These are phyloP conservation scores for Tremella mesenterica DNA, from an alignment of 768 basidiomycete genomes.

Conservation along the genomic window DNA sequence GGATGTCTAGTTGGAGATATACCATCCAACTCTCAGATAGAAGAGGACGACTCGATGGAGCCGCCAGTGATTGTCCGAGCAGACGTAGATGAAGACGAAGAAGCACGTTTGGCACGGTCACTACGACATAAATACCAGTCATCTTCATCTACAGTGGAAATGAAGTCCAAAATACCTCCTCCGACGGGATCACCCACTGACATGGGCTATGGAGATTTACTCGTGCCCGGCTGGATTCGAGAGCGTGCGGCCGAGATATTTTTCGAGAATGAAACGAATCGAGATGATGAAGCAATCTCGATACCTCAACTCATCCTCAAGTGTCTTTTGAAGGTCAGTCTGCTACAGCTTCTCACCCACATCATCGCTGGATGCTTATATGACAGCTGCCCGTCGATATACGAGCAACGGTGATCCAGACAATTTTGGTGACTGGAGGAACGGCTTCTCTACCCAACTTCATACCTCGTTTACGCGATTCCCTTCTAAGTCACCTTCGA, in stretches of 20 bases:
- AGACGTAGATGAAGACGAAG: constrained; percentile 3
- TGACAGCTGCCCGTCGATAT: constrained; percentile 79
- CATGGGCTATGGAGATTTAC: constrained; percentile 65
- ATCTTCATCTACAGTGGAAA: constrained; percentile 12
- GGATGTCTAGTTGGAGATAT: constrained; percentile 71
- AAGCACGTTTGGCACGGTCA: neutral
- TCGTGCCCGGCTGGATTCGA: constrained; percentile 90
- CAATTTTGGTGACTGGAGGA: constrained; percentile 79
- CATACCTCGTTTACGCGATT: constrained; percentile 73
- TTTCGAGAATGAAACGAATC: constrained; percentile 62
- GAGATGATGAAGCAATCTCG: constrained; percentile 62
- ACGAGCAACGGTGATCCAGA: constrained; percentile 69
- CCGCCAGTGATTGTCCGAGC: too few species aligned
- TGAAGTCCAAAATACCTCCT: constrained; percentile 3
- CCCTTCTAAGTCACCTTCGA: constrained; percentile 60
- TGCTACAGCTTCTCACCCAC: neutral
- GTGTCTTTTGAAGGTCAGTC: constrained; percentile 62
- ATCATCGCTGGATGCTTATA: constrained; percentile 16
- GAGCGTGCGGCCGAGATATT: constrained; percentile 84
- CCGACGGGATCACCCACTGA: neutral
- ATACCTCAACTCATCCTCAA: constrained; percentile 74
- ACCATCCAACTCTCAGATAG: neutral
- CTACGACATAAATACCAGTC: constrained; percentile 9
- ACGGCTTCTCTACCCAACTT: constrained; percentile 88
- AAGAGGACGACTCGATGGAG: constrained; percentile 4